A percentile compares a stretch with the other conserved stretches of the same genome.
Evolutionary conservation across 257 asterid genomes (phyloP).

Genomic region (Plantago elongata): DNA sequence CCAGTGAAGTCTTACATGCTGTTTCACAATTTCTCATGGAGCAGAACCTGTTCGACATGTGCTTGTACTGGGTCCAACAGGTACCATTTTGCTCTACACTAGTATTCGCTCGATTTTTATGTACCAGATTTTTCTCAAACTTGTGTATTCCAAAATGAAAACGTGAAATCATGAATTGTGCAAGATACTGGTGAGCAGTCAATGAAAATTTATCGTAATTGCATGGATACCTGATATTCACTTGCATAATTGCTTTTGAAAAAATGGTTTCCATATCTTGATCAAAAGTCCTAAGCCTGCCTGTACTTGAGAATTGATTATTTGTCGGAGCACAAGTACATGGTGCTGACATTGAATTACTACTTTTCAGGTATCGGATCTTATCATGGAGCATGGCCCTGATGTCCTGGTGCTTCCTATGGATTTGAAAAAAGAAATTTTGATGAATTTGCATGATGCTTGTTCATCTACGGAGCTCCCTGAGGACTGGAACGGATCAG

Average conservation of each 20-base stretch:
- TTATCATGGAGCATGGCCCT: slow-evolving; percentile 63
- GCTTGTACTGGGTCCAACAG: slow-evolving; percentile 96
- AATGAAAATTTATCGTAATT: too few species aligned
- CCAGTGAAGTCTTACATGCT: slow-evolving; percentile 65
- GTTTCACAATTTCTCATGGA: slow-evolving; percentile 73
- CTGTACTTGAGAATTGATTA: not conserved
- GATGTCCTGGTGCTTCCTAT: slow-evolving; percentile 57
- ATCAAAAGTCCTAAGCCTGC: too few species aligned
- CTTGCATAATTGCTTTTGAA: too few species aligned
- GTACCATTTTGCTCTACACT: slow-evolving; percentile 33
- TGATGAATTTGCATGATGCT: slow-evolving; percentile 71
- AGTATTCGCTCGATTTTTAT: not conserved
- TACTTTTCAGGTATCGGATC: slow-evolving; percentile 64
- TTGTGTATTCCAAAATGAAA: slow-evolving; percentile 5
- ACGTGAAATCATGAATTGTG: not conserved
- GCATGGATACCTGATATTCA: too few species aligned
- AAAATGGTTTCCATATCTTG: too few species aligned
- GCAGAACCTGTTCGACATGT: slow-evolving; percentile 61
- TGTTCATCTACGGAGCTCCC: slow-evolving; percentile 57
- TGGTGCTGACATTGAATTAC: slow-evolving; percentile 13
- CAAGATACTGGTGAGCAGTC: too few species aligned
- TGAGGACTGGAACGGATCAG: slow-evolving; percentile 92
- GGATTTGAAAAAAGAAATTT: slow-evolving; percentile 66
- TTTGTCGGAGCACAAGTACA: not conserved
- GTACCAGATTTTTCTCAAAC: not conserved